A percentile compares a stretch with the other conserved stretches of the same genome.
These are phyloP conservation scores for Lipomyces spencermartinsiae DNA, from an alignment of 805 yeast genomes.

Conservation along the genomic window DNA sequence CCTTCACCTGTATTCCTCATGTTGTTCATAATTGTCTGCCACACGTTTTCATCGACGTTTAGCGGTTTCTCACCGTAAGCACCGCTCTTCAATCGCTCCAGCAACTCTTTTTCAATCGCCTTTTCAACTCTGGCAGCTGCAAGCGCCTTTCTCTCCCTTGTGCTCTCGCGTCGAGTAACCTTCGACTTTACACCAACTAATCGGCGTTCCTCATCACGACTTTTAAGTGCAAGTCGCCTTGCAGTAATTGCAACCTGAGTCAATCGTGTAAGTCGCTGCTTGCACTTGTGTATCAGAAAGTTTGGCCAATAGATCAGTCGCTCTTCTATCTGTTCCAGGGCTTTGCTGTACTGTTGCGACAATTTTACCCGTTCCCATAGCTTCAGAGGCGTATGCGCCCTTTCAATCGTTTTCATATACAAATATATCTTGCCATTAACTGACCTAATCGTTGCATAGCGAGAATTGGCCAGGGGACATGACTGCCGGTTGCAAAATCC, in stretches of 20 bases:
- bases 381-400: constrained; percentile 93
- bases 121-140: constrained; percentile 96
- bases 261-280: constrained; percentile 91
- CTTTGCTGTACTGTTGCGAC: constrained; percentile 86
- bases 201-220: constrained; percentile 81
- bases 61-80: constrained; percentile 98
- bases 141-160: constrained; percentile 94
- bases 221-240: constrained; percentile 83
- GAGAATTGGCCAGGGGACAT: constrained; percentile 94
- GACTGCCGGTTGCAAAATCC: constrained; percentile 93
- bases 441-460: constrained; percentile 85
- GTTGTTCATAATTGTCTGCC: constrained; percentile 89
- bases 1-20: constrained; percentile 59
- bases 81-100: constrained; percentile 94
- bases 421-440: constrained; percentile 79
- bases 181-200: constrained; percentile 92
- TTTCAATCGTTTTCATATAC: constrained; percentile 96
- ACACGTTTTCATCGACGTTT: constrained; percentile 92
- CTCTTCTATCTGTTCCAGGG: constrained; percentile 85
- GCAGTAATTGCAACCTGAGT: constrained; percentile 96
- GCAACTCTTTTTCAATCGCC: constrained; percentile 92
- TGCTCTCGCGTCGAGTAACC: constrained; percentile 91
- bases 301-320: constrained; percentile 92
- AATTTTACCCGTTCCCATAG: constrained; percentile 94
- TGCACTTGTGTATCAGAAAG: constrained; percentile 88